Evolutionary conservation across 106 monocot species (phyloP).

Genomic region (Platanthera guangdongensis): DNA sequence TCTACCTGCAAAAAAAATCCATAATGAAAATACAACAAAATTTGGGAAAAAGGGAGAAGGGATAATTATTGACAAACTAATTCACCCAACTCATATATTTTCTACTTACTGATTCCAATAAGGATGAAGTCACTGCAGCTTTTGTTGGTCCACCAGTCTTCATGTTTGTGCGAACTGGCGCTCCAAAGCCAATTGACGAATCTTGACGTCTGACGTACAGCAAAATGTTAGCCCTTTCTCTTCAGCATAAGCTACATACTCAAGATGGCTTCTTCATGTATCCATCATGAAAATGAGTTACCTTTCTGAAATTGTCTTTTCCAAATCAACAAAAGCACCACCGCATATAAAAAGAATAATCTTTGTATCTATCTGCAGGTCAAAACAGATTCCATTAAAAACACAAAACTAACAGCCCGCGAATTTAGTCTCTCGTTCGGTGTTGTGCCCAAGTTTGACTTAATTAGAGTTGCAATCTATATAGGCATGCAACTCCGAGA

Average conservation of each 20-base stretch:
- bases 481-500: too few relatives aligned
- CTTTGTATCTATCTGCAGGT: constrained; percentile 90
- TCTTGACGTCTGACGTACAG: constrained; percentile 66
- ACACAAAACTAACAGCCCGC: not conserved
- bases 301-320: constrained; percentile 98
- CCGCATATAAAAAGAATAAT: constrained; percentile 99
- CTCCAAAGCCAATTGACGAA: constrained; percentile 98
- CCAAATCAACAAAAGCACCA: constrained; percentile 97
- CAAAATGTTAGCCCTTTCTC: constrained; percentile 9
- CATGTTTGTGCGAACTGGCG: constrained; percentile 87
- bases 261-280: constrained; percentile 2
- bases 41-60: not conserved
- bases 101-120: constrained; percentile 72
- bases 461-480: too few relatives aligned
- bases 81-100: not conserved
- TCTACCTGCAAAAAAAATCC: constrained; percentile 51
- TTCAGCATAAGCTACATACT: constrained; percentile 10
- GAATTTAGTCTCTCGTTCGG: too few relatives aligned
- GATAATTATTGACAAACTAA: not conserved
- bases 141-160: constrained; percentile 56
- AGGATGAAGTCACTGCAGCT: constrained; percentile 62
- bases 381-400: constrained; percentile 7
- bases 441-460: too few relatives aligned
- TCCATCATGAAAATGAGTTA: constrained; percentile 19
- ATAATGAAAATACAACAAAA: not conserved